These are phyloP conservation scores for Pythium myriotylum DNA, from an alignment of 352 stramenopile species.

Conservation along the genomic window DNA sequence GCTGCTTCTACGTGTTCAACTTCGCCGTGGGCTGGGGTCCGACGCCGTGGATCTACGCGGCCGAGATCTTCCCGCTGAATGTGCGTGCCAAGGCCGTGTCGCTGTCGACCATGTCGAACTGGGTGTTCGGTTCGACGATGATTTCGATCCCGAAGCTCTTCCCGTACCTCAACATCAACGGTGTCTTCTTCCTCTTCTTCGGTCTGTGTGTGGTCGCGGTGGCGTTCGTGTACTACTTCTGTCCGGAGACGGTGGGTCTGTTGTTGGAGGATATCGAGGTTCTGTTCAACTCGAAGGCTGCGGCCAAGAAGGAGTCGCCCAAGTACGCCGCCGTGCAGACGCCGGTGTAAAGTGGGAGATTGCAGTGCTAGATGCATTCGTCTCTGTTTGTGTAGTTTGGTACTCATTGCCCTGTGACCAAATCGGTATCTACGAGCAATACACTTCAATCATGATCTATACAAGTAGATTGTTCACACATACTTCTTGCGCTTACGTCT, in stretches of 20 bases:
- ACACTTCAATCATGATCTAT: too few species aligned
- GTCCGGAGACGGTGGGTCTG: conserved; percentile 38
- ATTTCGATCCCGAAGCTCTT: conserved; percentile 43
- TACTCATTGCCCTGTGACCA: too few species aligned
- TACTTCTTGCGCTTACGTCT: too few species aligned
- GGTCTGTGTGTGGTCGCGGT: conserved; percentile 30
- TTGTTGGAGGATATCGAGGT: conserved; percentile 39
- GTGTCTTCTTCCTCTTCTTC: conserved; percentile 51
- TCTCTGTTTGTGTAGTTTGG: too few species aligned
- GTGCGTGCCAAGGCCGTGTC: conserved; percentile 42
- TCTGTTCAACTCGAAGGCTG: conserved; percentile 23
- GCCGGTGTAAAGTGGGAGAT: not conserved
- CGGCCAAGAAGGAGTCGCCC: not conserved
- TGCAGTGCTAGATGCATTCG: too few species aligned
- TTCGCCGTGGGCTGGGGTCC: conserved; percentile 51
- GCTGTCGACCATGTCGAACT: conserved; percentile 12
- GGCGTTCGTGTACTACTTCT: conserved; percentile 36
- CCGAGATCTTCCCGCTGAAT: conserved; percentile 56
- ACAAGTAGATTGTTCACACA: too few species aligned
- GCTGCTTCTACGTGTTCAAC: conserved; percentile 42
- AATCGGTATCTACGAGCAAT: too few species aligned
- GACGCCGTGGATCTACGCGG: conserved; percentile 51
- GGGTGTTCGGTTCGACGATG: conserved; percentile 34
- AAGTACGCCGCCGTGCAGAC: not conserved
- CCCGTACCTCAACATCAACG: conserved; percentile 39